phyloP scores from a whole-genome alignment of 805 yeast genomes.

The Saccharomyces jurei region DNA sequence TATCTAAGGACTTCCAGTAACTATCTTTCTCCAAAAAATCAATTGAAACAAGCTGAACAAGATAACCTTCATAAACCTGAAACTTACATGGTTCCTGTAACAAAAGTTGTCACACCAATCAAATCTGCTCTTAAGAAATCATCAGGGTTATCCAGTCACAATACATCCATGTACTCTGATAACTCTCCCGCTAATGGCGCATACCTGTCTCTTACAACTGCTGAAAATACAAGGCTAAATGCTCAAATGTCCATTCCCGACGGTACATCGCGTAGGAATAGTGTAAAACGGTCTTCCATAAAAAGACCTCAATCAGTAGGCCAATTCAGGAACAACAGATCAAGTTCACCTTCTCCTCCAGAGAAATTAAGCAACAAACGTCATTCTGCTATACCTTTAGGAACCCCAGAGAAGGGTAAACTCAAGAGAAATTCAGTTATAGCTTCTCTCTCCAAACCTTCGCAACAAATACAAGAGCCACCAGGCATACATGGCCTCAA shows the following conservation, averaged over 20 bases:
- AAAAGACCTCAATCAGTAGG: neutral
- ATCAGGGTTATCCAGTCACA: constrained; percentile 15
- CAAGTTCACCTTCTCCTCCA: neutral
- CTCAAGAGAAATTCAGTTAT: constrained; percentile 4
- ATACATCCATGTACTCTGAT: constrained; percentile 13
- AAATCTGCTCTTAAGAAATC: constrained; percentile 36
- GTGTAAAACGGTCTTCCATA: constrained; percentile 2
- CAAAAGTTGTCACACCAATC: constrained; percentile 32
- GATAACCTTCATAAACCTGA: neutral
- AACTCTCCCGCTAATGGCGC: constrained; percentile 50
- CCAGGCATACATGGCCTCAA: neutral
- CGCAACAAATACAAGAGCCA: constrained; percentile 2
- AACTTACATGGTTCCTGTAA: neutral
- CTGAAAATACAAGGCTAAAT: constrained; percentile 69
- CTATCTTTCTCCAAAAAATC: constrained; percentile 5
- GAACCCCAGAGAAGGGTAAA: constrained; percentile 12
- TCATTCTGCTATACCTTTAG: neutral
- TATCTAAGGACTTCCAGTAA: constrained; percentile 37
- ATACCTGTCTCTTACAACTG: constrained; percentile 61
- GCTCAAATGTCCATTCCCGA: constrained; percentile 43
- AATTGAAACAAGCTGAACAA: neutral
- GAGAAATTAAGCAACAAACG: neutral
- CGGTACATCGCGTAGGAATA: constrained; percentile 3
- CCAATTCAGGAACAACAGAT: neutral
- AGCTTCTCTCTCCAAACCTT: constrained; percentile 1